Evolutionary conservation across 192 early-diverging fungal genomes (phyloP).

Genomic region (Chytriomyces confervae): DNA sequence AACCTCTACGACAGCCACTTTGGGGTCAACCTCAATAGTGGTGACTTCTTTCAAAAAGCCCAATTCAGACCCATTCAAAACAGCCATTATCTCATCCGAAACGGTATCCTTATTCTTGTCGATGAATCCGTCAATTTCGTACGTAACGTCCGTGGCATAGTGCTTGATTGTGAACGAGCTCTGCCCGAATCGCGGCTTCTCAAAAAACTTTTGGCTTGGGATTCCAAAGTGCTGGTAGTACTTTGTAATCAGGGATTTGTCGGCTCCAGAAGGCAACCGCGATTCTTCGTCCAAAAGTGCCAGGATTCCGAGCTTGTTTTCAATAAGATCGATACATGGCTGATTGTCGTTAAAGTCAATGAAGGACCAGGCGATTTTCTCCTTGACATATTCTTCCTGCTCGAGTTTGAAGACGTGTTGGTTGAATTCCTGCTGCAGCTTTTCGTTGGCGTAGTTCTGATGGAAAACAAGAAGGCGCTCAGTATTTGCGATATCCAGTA

Average conservation of each 20-base stretch:
- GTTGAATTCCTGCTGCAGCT: constrained; percentile 99
- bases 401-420: constrained; percentile 98
- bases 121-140: constrained; percentile 92
- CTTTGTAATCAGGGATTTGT: constrained; percentile 85
- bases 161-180: constrained; percentile 90
- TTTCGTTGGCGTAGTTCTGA: constrained; percentile 86
- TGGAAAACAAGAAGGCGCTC: too few relatives aligned
- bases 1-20: background rate
- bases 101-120: constrained; percentile 99
- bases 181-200: constrained; percentile 90
- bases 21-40: constrained; percentile 77
- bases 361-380: constrained; percentile 97
- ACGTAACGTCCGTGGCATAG: constrained; percentile 93
- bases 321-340: constrained; percentile 98
- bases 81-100: constrained; percentile 76
- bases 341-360: constrained; percentile 99
- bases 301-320: constrained; percentile 92
- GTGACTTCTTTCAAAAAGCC: constrained; percentile 76
- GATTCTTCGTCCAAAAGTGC: constrained; percentile 95
- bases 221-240: constrained; percentile 82
- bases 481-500: background rate
- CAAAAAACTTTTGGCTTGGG: constrained; percentile 76
- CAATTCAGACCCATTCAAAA: constrained; percentile 73
- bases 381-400: constrained; percentile 97
- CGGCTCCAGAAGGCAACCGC: constrained; percentile 84